A percentile compares a stretch with the other conserved stretches of the same genome.
phyloP scores from a whole-genome alignment of 2,329 filamentous ascomycete genomes.

The Diaporthe sp. region DNA sequence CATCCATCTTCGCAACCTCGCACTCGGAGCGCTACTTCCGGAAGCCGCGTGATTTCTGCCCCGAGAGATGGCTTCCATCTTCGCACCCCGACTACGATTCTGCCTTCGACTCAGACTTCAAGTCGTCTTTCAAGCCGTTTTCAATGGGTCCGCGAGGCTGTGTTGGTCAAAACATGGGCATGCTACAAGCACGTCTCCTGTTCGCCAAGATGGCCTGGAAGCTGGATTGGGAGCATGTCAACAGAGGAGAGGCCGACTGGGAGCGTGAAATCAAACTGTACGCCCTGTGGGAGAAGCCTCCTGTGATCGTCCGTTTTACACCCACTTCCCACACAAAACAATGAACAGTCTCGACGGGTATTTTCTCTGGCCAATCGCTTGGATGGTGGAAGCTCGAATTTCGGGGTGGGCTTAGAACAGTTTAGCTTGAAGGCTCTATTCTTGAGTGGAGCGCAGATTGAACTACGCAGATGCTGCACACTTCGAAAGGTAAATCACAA shows the following conservation, averaged over 20 bases:
- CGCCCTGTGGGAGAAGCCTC: neutral
- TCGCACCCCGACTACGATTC: neutral
- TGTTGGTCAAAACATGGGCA: neutral
- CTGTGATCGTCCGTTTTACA: neutral
- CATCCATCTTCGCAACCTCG: neutral
- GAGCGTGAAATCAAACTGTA: neutral
- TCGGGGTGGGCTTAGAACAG: neutral
- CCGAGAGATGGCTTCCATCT: neutral
- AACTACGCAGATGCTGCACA: too few species aligned
- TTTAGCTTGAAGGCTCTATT: too few species aligned
- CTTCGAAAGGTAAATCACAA: too few species aligned
- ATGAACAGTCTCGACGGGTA: neutral
- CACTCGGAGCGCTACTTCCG: slow-evolving; percentile 1
- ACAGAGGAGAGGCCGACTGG: neutral
- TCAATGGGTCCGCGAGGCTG: neutral
- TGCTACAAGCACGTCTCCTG: neutral
- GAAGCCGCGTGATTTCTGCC: neutral
- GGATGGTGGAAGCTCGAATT: neutral
- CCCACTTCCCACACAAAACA: neutral
- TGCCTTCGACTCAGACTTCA: neutral
- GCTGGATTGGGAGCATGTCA: neutral
- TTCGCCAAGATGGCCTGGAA: neutral
- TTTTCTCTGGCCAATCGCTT: neutral
- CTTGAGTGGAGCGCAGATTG: too few species aligned
- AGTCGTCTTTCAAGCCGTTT: neutral